Conservation (phyloP, 305 asterid genomes). For the Rubia balearica region DNA sequence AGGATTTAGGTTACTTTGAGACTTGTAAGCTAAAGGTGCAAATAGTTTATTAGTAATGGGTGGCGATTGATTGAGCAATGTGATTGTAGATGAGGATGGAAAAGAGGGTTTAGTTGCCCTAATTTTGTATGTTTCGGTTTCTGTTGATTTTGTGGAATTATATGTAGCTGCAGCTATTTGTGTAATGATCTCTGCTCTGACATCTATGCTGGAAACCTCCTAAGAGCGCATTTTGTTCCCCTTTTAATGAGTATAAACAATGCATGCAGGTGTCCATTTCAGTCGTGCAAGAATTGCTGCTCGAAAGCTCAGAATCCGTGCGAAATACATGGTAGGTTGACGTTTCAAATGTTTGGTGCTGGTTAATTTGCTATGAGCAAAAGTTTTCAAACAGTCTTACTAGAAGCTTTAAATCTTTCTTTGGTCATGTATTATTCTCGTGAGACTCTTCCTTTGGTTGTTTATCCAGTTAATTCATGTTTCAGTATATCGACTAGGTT, state of each 20-base stretch:
- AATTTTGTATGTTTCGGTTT: neutral
- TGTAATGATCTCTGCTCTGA: too few species aligned
- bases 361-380: neutral
- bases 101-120: neutral
- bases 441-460: neutral
- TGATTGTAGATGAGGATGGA: neutral
- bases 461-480: neutral
- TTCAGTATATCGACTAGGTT: neutral
- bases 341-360: neutral
- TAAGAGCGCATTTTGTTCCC: neutral
- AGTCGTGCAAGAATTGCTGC: slow-evolving; percentile 92
- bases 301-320: slow-evolving; percentile 97
- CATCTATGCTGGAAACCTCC: too few species aligned
- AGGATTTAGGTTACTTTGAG: neutral
- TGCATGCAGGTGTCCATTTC: slow-evolving; percentile 78
- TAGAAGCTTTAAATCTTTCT: neutral
- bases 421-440: neutral
- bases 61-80: neutral
- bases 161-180: neutral
- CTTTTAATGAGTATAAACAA: slow-evolving; percentile 21
- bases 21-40: neutral
- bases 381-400: neutral
- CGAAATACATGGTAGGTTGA: slow-evolving; percentile 75
- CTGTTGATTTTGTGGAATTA: neutral
- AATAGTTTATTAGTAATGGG: too few species aligned